Percentiles rank a stretch among this genome's conserved stretches.
These are phyloP conservation scores for Kodamaea hsintzibuensis DNA, from an alignment of 805 yeast genomes.

Conservation along the genomic window DNA sequence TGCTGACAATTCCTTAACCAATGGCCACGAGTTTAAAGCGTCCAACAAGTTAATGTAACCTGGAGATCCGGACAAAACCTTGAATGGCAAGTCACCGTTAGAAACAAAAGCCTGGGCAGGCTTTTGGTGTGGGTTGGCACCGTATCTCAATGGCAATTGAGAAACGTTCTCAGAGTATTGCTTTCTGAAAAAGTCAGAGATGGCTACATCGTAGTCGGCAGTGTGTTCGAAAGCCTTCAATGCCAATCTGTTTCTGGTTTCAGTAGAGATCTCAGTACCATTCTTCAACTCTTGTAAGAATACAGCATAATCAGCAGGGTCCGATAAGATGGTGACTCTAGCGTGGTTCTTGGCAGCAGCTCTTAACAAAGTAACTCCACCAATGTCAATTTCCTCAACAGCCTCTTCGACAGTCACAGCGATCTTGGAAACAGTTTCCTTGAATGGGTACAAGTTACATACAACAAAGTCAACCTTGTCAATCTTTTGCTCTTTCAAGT, in stretches of 20 bases:
- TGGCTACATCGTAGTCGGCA: slow-evolving; percentile 94
- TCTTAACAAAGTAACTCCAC: slow-evolving; percentile 92
- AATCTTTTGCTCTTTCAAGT: slow-evolving; percentile 84
- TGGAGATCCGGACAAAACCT: slow-evolving; percentile 91
- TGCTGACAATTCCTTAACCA: slow-evolving; percentile 94
- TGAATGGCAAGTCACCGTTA: slow-evolving; percentile 88
- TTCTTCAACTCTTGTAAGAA: slow-evolving; percentile 76
- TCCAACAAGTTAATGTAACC: slow-evolving; percentile 96
- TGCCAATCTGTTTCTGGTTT: slow-evolving; percentile 80
- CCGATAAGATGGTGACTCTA: slow-evolving; percentile 92
- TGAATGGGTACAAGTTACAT: slow-evolving; percentile 97
- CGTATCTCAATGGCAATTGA: slow-evolving; percentile 94
- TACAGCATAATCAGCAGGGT: slow-evolving; percentile 88
- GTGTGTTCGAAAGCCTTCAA: slow-evolving; percentile 98
- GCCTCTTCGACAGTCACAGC: slow-evolving; percentile 97
- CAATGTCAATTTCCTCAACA: slow-evolving; percentile 97
- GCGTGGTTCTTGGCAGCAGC: slow-evolving; percentile 99
- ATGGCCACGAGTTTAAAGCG: slow-evolving; percentile 98
- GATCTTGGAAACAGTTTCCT: slow-evolving; percentile 93
- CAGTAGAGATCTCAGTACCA: slow-evolving; percentile 76
- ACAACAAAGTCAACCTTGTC: slow-evolving; percentile 96
- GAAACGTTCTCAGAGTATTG: slow-evolving; percentile 87
- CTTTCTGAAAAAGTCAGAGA: slow-evolving; percentile 96
- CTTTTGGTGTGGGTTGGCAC: slow-evolving; percentile 99
- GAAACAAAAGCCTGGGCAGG: slow-evolving; percentile 96